Evolutionary conservation across 2,329 filamentous ascomycete species (phyloP), one percentile per base, ranked within the genome.

Genomic region (Penicillium sumatraense): DNA sequence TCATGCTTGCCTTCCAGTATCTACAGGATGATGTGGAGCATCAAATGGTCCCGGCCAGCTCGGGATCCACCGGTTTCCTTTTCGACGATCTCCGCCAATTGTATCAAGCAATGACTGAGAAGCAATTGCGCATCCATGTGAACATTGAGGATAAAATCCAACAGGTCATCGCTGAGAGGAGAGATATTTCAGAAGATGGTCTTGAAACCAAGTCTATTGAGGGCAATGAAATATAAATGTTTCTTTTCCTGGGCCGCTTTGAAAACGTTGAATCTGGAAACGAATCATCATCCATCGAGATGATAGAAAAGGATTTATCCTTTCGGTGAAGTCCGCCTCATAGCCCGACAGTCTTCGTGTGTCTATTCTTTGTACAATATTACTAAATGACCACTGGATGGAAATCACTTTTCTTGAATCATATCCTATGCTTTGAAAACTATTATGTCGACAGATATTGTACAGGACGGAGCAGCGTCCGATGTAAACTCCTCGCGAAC

Each of bases 61-160:
- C 16, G 51, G 65, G 26, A 21, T 5, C 38, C 10, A 18, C 31
- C 9, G 61, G 68, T 49, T 69, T 86, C 65, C 64, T 54, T 1
- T 73, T 75, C 16, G 75, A 74, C 24, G 83, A 88, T 51, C 61
- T 85, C 56, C 78, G 74, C 49, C 78, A 77, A 48, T 68, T 86
- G 14, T 84, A 83, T 67, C 77, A 81, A 58, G 78, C 86, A 6
- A 75, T 88, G 66, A 74, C 77, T 13, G 86, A 88, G 71, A 86
- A 86, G 70, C 86, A 86, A 63, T 58, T 88, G 57, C 77, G 86
- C 56, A 69, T 88, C 21, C 82, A 84, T 71, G 72, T 83, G 49
- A 78, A 86, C 63, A 67, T 86, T 14, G 29, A 36, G 11, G 24
- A 36, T 4, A 14, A 42, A 14, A 9, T 51, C 16, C 42, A 20